A percentile compares a stretch with the other conserved stretches of the same genome.
phyloP scores from a whole-genome alignment of 176 grass and related monocot species.

The Avena sativa region DNA sequence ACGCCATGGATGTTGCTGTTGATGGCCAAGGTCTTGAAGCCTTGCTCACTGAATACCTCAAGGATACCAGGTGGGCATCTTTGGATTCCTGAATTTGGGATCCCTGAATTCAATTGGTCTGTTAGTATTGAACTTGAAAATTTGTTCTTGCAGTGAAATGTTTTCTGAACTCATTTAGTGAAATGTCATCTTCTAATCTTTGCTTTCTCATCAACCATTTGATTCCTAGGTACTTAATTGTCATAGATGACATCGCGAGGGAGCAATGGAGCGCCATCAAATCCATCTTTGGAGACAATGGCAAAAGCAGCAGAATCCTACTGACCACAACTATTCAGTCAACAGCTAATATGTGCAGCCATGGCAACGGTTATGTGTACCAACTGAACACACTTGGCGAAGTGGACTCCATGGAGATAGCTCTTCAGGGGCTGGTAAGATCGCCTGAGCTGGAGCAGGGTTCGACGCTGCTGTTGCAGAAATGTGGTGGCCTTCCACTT shows the following conservation, averaged over 20 bases:
- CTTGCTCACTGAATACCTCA: conserved; percentile 25
- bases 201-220: neutral
- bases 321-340: conserved; percentile 32
- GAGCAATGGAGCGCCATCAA: conserved; percentile 11
- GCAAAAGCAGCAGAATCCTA: conserved; percentile 41
- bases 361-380: conserved; percentile 41
- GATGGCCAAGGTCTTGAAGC: neutral
- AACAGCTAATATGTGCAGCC: neutral
- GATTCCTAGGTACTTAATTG: conserved; percentile 44
- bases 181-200: neutral
- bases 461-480: conserved; percentile 16
- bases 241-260: conserved; percentile 40
- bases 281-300: conserved; percentile 9
- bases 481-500: conserved; percentile 47
- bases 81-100: neutral
- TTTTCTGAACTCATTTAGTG: neutral
- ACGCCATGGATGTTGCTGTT: no score
- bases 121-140: neutral
- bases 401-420: conserved; percentile 44
- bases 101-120: neutral
- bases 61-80: conserved; percentile 14
- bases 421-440: neutral
- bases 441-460: conserved; percentile 37
- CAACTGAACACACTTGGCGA: conserved; percentile 31
- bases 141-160: neutral